These are phyloP conservation scores for Aquanectria penicillioides DNA, from an alignment of 2,329 filamentous ascomycete genomes.

Conservation along the genomic window DNA sequence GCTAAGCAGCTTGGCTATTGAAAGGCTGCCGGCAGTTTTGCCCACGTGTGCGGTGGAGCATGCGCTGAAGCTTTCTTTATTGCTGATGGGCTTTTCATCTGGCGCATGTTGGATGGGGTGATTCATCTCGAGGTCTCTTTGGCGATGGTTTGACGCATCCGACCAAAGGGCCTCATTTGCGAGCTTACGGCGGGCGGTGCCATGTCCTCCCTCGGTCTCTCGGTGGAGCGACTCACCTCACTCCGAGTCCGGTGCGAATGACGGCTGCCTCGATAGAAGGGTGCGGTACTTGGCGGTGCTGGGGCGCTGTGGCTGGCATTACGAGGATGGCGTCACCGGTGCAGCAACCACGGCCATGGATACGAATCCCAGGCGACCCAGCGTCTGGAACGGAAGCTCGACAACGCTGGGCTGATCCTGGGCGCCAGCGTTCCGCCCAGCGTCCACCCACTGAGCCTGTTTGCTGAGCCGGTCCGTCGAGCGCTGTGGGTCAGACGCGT, in stretches of 20 bases:
- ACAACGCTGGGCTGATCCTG: too few species aligned
- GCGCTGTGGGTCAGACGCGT: conserved; percentile 35
- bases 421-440: too few species aligned
- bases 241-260: too few species aligned
- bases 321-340: conserved; percentile 41
- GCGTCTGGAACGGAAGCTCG: conserved; percentile 33
- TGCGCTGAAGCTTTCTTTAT: too few species aligned
- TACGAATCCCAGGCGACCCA: conserved; percentile 29
- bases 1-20: conserved; percentile 27
- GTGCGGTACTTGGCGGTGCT: neutral
- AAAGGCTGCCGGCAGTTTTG: conserved; percentile 37
- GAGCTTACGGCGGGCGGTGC: too few species aligned
- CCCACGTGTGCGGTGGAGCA: conserved; percentile 41
- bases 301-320: conserved; percentile 5
- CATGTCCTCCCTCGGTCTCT: too few species aligned
- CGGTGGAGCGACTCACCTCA: too few species aligned
- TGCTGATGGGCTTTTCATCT: too few species aligned
- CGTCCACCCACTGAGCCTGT: neutral
- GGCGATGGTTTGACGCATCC: neutral
- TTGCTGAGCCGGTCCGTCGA: too few species aligned
- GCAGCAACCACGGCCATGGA: conserved; percentile 30
- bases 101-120: conserved; percentile 21
- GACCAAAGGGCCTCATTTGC: too few species aligned
- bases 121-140: neutral
- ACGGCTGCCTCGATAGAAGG: too few species aligned